A percentile compares a stretch with the other conserved stretches of the same genome.
Evolutionary conservation across 371 early-diverging fungal species (phyloP).

Genomic region (Mycotypha africana): DNA sequence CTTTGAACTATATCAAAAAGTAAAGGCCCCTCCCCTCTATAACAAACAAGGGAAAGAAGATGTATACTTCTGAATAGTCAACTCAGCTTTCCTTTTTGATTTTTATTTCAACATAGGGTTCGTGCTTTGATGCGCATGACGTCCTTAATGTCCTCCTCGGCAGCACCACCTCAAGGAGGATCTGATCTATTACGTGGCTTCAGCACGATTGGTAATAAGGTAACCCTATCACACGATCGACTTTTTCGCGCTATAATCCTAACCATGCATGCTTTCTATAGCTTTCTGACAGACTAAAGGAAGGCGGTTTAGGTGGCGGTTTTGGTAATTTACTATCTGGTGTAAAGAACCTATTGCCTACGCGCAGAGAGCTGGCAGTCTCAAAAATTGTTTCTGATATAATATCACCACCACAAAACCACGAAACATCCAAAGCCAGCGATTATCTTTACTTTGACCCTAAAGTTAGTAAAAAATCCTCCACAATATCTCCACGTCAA

Average conservation of each 20-base stretch:
- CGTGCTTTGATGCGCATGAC: slow-evolving; percentile 68
- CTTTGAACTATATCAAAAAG: slow-evolving; percentile 80
- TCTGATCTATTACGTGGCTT: slow-evolving; percentile 61
- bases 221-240: too few species aligned
- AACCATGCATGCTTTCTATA: too few species aligned
- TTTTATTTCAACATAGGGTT: too few species aligned
- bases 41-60: slow-evolving; percentile 4
- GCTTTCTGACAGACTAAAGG: slow-evolving; percentile 75
- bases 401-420: slow-evolving; percentile 61
- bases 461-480: slow-evolving; percentile 50
- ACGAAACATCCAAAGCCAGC: slow-evolving; percentile 57
- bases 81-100: background rate
- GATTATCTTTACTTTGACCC: slow-evolving; percentile 91
- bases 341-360: slow-evolving; percentile 90
- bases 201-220: slow-evolving; percentile 82
- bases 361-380: slow-evolving; percentile 80
- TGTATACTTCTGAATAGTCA: background rate
- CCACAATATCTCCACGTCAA: slow-evolving; percentile 39
- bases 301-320: slow-evolving; percentile 74
- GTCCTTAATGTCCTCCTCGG: slow-evolving; percentile 47
- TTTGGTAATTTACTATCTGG: slow-evolving; percentile 88
- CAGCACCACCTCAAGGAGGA: slow-evolving; percentile 44
- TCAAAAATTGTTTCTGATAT: slow-evolving; percentile 83
- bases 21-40: too few species aligned
- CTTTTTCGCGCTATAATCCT: too few species aligned